A percentile compares a stretch with the other conserved stretches of the same genome.
phyloP scores from a whole-genome alignment of 2,329 filamentous ascomycete species.

The Phialemoniopsis sp. region DNA sequence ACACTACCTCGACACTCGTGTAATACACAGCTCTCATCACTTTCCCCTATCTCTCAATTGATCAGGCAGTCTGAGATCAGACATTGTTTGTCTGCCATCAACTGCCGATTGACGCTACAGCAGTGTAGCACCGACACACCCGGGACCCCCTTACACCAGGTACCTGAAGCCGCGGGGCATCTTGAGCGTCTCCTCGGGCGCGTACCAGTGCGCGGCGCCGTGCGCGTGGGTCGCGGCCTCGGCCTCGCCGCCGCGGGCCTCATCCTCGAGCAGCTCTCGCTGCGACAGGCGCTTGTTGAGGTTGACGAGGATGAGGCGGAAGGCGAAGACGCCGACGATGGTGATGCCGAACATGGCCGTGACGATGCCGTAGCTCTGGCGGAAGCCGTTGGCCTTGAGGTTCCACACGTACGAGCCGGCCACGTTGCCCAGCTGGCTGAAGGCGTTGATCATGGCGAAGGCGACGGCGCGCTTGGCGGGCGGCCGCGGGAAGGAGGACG shows the following conservation, averaged over 20 bases:
- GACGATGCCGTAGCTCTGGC: slow-evolving; percentile 62
- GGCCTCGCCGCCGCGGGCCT: slow-evolving; percentile 27
- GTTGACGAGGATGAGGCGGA: slow-evolving; percentile 39
- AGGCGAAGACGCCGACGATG: slow-evolving; percentile 44
- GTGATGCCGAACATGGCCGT: slow-evolving; percentile 60
- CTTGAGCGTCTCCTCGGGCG: no score
- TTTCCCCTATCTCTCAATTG: no score
- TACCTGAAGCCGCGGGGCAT: no score
- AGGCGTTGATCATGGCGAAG: slow-evolving; percentile 57
- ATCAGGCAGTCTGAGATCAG: no score
- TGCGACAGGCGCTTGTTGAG: slow-evolving; percentile 39
- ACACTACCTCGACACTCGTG: no score
- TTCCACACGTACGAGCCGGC: slow-evolving; percentile 14
- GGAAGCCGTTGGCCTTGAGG: slow-evolving; percentile 54
- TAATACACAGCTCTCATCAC: no score
- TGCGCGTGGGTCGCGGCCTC: slow-evolving; percentile 31
- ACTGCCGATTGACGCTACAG: no score
- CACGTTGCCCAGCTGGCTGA: slow-evolving; percentile 50
- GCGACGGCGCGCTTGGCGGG: slow-evolving; percentile 58
- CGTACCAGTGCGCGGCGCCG: slow-evolving; percentile 20
- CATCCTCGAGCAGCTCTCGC: slow-evolving; percentile 24
- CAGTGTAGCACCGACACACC: no score
- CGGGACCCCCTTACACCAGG: no score
- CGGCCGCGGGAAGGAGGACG: slow-evolving; percentile 51
- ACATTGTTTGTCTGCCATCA: no score